Base-by-base conservation (phyloP, 345 rosid genomes). In the Lumnitzera littorea region DNA sequence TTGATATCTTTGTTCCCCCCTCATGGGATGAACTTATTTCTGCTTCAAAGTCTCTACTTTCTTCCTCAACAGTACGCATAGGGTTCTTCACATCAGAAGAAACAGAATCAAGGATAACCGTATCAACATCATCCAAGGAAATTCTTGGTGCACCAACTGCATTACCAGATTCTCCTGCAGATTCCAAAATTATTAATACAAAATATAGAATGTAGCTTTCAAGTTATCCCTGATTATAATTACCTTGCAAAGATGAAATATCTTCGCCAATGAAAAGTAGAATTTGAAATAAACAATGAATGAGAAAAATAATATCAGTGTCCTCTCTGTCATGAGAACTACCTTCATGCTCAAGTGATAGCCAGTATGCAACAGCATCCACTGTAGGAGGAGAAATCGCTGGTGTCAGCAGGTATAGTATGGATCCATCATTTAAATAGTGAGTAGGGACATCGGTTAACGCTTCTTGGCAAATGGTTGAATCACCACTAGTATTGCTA, bases 371-470 rank as follows among this genome's bases (percentile, higher is more conserved):
- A 46, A 89, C 81, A 68, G 71, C 74, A 69, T 82, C 91, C 20
- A 59, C 72, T 58, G 82, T 65, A 62, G 98, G 98, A 20, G 98
- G 97, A 58, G 91, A 77, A 69, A 71, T 65, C 8, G 70, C 80
- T 55, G 91, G 88, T 51, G 88, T 67, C 76, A 92, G 72, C 57
- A 82, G 71, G 82, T 81, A 87, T 72, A 92, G 69, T 54, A 55
- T 58, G 46, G 97, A 89, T 48, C 97, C 90, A 62, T 92, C 91
- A 73, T 81, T 85, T 68, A 78, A 81, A 82, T 78, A 78, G 75
- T 81, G 82, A 65, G 80, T 70, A 50, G 91, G 94, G 46, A 85
- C 76, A 60, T 86, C 89, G 60, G 72, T 56, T 13, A 71, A 36
- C 70, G 73, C 74, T 80, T 80, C 72, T 61, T 69, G 69, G 66